These are phyloP conservation scores for Apiospora arundinis DNA, from an alignment of 2,329 filamentous ascomycete genomes.

Conservation along the genomic window DNA sequence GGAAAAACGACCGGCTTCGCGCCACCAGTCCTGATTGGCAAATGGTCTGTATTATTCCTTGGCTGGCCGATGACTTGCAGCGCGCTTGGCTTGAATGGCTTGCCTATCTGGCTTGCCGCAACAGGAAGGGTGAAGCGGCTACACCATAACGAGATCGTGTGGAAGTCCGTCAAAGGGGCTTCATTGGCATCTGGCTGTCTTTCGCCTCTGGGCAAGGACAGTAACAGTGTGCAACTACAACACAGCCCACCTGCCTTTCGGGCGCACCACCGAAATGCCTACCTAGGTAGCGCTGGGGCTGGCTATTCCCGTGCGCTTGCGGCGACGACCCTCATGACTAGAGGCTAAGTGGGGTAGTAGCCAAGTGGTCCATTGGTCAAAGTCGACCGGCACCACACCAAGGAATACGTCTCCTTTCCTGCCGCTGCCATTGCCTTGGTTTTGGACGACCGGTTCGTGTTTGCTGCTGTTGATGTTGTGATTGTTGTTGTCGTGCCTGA, in stretches of 20 bases:
- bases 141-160: conserved; percentile 8
- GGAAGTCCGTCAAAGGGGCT: neutral
- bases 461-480: neutral
- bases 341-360: conserved; percentile 5
- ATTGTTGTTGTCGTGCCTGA: neutral
- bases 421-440: conserved; percentile 3
- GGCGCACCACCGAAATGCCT: conserved; percentile 9
- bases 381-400: neutral
- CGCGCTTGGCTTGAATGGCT: conserved; percentile 11
- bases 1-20: conserved; percentile 6
- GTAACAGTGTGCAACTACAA: neutral
- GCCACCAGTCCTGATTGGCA: conserved; percentile 6
- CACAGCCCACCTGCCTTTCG: neutral
- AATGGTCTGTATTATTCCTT: conserved; percentile 1
- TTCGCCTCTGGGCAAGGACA: neutral
- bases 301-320: conserved; percentile 18
- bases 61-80: conserved; percentile 22
- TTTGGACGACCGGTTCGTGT: neutral
- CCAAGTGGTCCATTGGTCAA: conserved; percentile 11
- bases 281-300: conserved; percentile 8
- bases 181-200: neutral
- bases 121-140: conserved; percentile 25
- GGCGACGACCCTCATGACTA: conserved; percentile 14
- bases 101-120: conserved; percentile 19
- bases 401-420: neutral